Conservation (phyloP, 306 rosid species). For the Leucaena leucocephala region DNA sequence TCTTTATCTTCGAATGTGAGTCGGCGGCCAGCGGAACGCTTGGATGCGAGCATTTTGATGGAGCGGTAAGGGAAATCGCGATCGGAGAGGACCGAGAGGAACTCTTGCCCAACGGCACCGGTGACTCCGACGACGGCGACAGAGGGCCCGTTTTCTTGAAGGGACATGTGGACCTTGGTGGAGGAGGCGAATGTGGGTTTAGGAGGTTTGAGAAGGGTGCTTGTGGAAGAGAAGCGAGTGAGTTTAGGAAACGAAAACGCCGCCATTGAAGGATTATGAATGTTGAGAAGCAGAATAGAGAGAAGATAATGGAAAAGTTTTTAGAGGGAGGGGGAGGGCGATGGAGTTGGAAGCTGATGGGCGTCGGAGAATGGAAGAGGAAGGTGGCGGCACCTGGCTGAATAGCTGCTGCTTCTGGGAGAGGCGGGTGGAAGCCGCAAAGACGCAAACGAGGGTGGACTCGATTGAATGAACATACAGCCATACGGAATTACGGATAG, state of each 20-base stretch:
- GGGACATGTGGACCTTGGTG: conserved; percentile 63
- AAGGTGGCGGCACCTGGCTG: neutral
- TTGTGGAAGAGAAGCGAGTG: conserved; percentile 36
- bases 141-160: conserved; percentile 71
- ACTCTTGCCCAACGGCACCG: conserved; percentile 96
- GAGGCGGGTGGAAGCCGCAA: no score
- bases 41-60: neutral
- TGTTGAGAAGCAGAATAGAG: neutral
- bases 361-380: neutral
- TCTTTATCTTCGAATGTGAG: conserved; percentile 56
- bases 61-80: conserved; percentile 92
- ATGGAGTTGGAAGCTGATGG: conserved; percentile 9
- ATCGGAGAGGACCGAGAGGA: conserved; percentile 85
- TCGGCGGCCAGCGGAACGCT: conserved; percentile 72
- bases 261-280: conserved; percentile 38
- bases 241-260: conserved; percentile 44
- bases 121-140: conserved; percentile 92
- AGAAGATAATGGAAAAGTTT: neutral
- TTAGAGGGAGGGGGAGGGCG: neutral
- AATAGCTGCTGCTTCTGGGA: no score
- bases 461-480: no score
- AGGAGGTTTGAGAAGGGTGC: conserved; percentile 29
- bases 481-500: no score
- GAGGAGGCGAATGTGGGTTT: conserved; percentile 33
- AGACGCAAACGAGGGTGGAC: neutral